These are phyloP conservation scores for Tricholomella constricta DNA, from an alignment of 768 basidiomycete species.

Conservation along the genomic window DNA sequence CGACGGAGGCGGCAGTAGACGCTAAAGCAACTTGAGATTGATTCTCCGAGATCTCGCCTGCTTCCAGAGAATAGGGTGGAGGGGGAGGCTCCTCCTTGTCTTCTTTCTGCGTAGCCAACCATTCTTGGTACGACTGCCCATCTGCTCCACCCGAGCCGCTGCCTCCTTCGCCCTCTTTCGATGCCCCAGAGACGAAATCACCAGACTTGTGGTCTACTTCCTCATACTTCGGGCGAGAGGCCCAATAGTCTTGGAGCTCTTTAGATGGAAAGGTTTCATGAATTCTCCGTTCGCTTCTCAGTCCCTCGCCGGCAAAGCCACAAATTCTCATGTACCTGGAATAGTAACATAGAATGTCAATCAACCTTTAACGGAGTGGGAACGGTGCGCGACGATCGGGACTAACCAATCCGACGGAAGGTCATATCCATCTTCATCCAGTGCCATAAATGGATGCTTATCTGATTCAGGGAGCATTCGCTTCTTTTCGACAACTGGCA, in stretches of 20 bases:
- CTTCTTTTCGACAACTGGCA: conserved; percentile 68
- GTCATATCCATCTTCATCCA: conserved; percentile 79
- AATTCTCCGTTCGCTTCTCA: conserved; percentile 65
- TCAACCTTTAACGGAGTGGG: not conserved
- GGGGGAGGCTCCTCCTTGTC: conserved; percentile 59
- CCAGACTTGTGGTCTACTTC: conserved; percentile 31
- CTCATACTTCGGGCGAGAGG: conserved; percentile 60
- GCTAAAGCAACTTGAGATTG: conserved; percentile 8
- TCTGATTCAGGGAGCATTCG: conserved; percentile 62
- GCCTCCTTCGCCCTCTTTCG: not conserved
- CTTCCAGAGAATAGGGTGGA: conserved; percentile 68
- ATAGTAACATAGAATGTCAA: conserved; percentile 7
- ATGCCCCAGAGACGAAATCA: conserved; percentile 33
- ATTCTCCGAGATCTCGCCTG: conserved; percentile 26
- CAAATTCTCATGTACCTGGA: conserved; percentile 76
- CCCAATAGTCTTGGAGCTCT: conserved; percentile 77
- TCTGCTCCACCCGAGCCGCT: conserved; percentile 14
- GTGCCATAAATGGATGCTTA: conserved; percentile 61
- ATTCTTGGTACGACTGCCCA: conserved; percentile 46
- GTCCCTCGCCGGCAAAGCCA: conserved; percentile 68
- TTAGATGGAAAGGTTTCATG: conserved; percentile 67
- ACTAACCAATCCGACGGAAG: conserved; percentile 79
- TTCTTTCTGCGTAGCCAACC: conserved; percentile 47
- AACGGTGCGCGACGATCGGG: not conserved
- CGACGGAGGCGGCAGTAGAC: not conserved